These are phyloP conservation scores for Cryptosporidium muris DNA, from an alignment of 169 alveolate genomes.

Conservation along the genomic window DNA sequence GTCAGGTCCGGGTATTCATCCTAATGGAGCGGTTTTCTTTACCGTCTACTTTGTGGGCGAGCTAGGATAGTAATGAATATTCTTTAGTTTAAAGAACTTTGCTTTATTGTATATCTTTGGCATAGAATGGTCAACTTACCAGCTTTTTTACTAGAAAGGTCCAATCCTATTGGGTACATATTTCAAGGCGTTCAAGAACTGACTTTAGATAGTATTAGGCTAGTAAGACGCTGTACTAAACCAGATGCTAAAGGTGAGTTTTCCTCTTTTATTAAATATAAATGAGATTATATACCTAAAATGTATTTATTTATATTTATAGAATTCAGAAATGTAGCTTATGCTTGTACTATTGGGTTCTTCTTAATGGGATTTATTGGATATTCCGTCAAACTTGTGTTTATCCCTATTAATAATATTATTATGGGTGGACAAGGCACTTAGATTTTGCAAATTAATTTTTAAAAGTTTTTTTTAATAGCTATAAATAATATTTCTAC, in stretches of 20 bases:
- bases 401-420: slow-evolving; percentile 94
- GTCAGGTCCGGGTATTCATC: no score
- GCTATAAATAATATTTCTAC: no score
- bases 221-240: slow-evolving; percentile 92
- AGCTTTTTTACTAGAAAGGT: slow-evolving; percentile 79
- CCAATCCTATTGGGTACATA: slow-evolving; percentile 83
- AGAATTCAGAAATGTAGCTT: slow-evolving; percentile 89
- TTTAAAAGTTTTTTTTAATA: not conserved
- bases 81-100: no score
- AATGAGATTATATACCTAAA: not conserved
- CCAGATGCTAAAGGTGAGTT: slow-evolving; percentile 92
- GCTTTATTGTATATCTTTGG: no score
- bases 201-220: slow-evolving; percentile 88
- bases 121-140: slow-evolving; percentile 5
- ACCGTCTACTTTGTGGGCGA: no score
- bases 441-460: not conserved
- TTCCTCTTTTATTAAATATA: slow-evolving; percentile 43
- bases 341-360: slow-evolving; percentile 94
- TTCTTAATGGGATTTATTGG: slow-evolving; percentile 95
- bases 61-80: no score
- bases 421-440: slow-evolving; percentile 80
- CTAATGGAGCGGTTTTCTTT: no score
- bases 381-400: slow-evolving; percentile 90
- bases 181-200: slow-evolving; percentile 83
- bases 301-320: not conserved